Conservation (phyloP, 2,329 filamentous ascomycete genomes). For the Aureobasidium leucospermi region DNA sequence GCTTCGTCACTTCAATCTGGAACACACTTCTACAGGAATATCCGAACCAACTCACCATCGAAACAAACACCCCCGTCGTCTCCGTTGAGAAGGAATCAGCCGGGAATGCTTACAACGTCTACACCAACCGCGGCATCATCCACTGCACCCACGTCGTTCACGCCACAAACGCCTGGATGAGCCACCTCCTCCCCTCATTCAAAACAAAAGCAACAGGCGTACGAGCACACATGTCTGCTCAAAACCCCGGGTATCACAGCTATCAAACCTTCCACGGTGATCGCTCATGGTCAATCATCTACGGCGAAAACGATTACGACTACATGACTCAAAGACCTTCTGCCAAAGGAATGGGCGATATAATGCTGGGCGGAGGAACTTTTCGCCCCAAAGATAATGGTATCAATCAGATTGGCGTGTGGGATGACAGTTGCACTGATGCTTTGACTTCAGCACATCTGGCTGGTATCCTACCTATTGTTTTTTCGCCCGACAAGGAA, state of each 20-base stretch:
- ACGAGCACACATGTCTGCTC: slow-evolving; percentile 1
- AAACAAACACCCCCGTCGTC: slow-evolving; percentile 24
- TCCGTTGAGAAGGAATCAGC: slow-evolving; percentile 20
- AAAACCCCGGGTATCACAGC: background rate
- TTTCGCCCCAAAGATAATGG: background rate
- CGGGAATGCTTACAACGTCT: slow-evolving; percentile 21
- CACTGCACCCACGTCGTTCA: slow-evolving; percentile 18
- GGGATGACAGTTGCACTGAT: background rate
- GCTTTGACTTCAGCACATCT: background rate
- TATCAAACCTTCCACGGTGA: background rate
- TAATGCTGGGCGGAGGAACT: background rate
- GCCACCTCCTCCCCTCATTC: slow-evolving; percentile 20
- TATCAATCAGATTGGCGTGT: background rate
- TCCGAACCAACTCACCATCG: slow-evolving; percentile 18
- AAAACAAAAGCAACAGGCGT: background rate
- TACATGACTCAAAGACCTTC: background rate
- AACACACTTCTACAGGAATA: background rate
- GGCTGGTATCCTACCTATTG: background rate
- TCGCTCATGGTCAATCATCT: background rate
- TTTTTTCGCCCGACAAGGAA: background rate
- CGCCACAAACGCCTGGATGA: slow-evolving; percentile 21
- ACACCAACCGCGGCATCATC: slow-evolving; percentile 18
- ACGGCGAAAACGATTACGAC: background rate
- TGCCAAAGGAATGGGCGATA: background rate
- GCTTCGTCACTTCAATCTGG: background rate